Conservation (phyloP, 1,284 basidiomycete species). For the Microbotryum scabiosae region DNA sequence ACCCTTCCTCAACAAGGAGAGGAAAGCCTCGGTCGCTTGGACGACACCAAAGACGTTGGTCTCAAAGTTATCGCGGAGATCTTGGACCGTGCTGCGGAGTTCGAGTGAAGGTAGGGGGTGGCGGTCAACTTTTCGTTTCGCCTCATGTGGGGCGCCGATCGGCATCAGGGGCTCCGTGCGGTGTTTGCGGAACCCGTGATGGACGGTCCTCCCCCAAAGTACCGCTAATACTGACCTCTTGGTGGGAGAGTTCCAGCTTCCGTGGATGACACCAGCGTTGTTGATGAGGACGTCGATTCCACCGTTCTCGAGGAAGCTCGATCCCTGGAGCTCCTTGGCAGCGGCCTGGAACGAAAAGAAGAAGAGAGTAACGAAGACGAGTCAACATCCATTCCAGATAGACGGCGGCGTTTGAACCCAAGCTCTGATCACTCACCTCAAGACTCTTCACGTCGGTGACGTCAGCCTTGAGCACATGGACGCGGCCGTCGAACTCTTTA, state of each 20-base stretch:
- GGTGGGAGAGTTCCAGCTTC: not conserved
- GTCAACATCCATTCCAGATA: not conserved
- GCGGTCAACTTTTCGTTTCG: too few species aligned
- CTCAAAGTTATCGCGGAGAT: not conserved
- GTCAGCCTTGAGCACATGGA: too few species aligned
- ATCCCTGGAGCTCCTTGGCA: slow-evolving; percentile 1
- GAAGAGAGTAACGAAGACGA: not conserved
- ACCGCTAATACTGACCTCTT: not conserved
- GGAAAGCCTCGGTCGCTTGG: not conserved
- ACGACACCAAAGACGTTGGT: slow-evolving; percentile 8
- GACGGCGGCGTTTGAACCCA: not conserved
- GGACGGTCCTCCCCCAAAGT: not conserved
- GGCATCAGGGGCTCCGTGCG: not conserved
- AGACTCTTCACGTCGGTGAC: not conserved
- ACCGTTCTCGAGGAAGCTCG: not conserved
- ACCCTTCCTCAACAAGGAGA: slow-evolving; percentile 6
- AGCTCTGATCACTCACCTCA: not conserved
- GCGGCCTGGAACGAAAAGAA: not conserved
- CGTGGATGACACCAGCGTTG: slow-evolving; percentile 2
- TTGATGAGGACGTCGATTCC: slow-evolving; percentile 5
- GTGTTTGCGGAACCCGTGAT: not conserved
- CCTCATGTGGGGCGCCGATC: not conserved
- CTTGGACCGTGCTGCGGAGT: not conserved
- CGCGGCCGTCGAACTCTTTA: too few species aligned
- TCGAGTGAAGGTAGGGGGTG: too few species aligned